Base-by-base conservation (phyloP, 164 flowering plant genomes). In the Nymphaea thermarum region DNA sequence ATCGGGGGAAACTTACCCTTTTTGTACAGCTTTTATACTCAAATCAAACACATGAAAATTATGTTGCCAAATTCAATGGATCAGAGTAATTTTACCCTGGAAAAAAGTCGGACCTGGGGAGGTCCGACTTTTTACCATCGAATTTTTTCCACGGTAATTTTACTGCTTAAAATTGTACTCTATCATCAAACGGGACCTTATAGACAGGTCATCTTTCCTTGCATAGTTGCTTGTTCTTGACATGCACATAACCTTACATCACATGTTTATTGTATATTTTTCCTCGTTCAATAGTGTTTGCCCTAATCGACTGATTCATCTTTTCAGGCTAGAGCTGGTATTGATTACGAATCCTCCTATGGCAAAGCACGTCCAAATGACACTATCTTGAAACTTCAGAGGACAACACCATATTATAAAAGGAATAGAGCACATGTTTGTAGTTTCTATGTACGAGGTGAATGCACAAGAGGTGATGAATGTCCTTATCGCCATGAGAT, bases 401-500 rank as follows among this genome's bases (percentile, higher is more conserved):
- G 96, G 67, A 89, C 94, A 16, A 83, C 90, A 64, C 98, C 98
- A 3, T 89, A 89, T 66, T 91, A 91, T 80, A 85, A 91, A 73
- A 83, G 98, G 71, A 93, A 93, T 66, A 68, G 96, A 67, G 98
- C 97, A 12, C 97, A 93, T 79, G 86, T 88, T 60, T 93, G 97
- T 78, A 93, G 98, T 84, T 93, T 93, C 82, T 93, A 71, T 70
- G 77, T 86, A 6, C 78, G 98, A 66, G 97, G 97, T 65, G 93
- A 93, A 71, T 93, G 98, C 76, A 91, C 94, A 44, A 86, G 97
- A 82, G 96, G 98, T 62, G 86, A 94, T 67, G 98, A 91, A 80
- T 93, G 98, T 77, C 96, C 98, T 25, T 93, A 91, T 70, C 73
- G 98, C 77, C 98, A 91, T 72, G 97, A 91, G 79, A 93, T 93